Conservation (phyloP, 2,329 filamentous ascomycete species). For the Pezicula neosporulosa region DNA sequence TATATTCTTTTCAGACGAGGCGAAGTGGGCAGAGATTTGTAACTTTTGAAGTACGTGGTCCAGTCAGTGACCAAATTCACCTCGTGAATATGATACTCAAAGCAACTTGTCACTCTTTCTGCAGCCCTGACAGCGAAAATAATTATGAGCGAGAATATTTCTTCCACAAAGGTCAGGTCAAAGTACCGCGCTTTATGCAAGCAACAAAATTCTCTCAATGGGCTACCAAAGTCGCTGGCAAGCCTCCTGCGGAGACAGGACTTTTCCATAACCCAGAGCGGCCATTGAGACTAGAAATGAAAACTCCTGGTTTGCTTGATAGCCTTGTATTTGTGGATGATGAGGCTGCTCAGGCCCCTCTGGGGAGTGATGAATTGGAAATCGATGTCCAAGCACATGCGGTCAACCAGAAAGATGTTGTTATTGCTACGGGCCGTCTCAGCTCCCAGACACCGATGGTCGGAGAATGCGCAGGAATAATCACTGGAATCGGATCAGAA, state of each 20-base stretch:
- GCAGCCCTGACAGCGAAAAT: not conserved
- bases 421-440: not conserved
- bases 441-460: not conserved
- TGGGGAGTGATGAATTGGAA: not conserved
- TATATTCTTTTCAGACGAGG: no score
- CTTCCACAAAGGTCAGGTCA: not conserved
- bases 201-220: not conserved
- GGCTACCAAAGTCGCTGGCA: not conserved
- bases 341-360: no score
- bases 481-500: constrained; percentile 21
- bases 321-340: not conserved
- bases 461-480: constrained; percentile 14
- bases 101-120: no score
- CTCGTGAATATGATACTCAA: no score
- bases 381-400: not conserved
- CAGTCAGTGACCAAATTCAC: no score
- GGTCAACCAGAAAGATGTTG: not conserved
- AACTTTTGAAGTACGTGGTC: no score
- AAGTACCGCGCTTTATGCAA: not conserved
- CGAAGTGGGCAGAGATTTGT: no score
- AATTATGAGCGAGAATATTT: not conserved
- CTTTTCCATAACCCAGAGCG: not conserved
- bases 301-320: not conserved
- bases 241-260: not conserved
- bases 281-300: not conserved